phyloP scores from a whole-genome alignment of 140 eudicot genomes.

The Ambrosia hybrid region DNA sequence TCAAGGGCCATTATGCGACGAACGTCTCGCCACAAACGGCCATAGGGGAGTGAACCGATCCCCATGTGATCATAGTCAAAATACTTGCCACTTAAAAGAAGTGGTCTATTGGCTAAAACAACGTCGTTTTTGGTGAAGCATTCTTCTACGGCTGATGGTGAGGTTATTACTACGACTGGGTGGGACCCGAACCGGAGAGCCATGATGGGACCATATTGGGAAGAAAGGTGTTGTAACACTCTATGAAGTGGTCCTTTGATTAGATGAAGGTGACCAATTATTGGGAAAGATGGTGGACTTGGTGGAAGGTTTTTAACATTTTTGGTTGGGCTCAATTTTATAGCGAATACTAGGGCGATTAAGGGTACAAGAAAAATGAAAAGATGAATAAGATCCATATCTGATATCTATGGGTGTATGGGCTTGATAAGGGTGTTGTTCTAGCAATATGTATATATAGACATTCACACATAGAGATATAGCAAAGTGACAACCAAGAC shows the following conservation, averaged over 20 bases:
- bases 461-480: no score
- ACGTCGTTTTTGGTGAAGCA: no score
- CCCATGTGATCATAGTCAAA: neutral
- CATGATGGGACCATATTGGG: neutral
- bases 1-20: neutral
- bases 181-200: neutral
- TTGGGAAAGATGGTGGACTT: neutral
- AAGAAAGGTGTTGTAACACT: neutral
- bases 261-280: neutral
- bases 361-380: neutral
- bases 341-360: constrained; percentile 1
- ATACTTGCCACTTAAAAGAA: no score
- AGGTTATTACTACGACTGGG: neutral
- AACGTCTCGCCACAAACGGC: neutral
- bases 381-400: constrained; percentile 1
- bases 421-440: no score
- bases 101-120: no score
- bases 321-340: neutral
- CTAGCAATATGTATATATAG: no score
- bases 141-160: neutral
- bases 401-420: no score
- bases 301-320: neutral
- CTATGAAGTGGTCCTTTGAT: neutral
- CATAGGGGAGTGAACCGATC: neutral
- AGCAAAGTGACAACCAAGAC: no score